Evolutionary conservation across 805 yeast genomes (phyloP).

Genomic region (Ogataea wickerhamii): DNA sequence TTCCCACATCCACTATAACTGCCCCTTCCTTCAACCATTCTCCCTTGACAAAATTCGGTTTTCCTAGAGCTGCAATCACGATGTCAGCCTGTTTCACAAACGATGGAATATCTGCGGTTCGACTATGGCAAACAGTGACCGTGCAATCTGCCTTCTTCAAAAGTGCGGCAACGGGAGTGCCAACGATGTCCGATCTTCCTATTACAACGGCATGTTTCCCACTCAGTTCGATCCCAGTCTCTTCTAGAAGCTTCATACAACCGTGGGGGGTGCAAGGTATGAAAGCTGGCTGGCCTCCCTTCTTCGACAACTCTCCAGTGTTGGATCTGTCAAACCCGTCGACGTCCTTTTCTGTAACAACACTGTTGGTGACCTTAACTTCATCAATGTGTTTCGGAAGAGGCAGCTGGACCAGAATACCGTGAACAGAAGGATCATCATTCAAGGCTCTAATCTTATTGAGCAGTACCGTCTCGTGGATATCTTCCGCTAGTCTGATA

Average conservation of each 20-base stretch:
- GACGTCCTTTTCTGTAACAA: constrained; percentile 66
- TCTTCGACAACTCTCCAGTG: constrained; percentile 73
- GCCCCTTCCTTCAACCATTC: constrained; percentile 70
- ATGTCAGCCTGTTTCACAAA: constrained; percentile 63
- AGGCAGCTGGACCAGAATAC: constrained; percentile 74
- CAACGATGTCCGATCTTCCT: constrained; percentile 85
- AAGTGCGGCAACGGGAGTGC: constrained; percentile 72
- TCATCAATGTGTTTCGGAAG: constrained; percentile 70
- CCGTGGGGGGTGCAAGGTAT: constrained; percentile 87
- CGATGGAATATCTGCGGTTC: constrained; percentile 47
- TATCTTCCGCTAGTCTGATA: constrained; percentile 53
- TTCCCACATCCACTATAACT: constrained; percentile 79
- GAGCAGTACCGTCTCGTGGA: constrained; percentile 54
- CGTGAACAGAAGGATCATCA: constrained; percentile 58
- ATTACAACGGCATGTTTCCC: constrained; percentile 80
- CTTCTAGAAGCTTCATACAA: constrained; percentile 58
- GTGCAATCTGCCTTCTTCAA: constrained; percentile 70
- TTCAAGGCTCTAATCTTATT: constrained; percentile 54
- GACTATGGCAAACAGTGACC: constrained; percentile 72
- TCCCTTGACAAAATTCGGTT: constrained; percentile 65
- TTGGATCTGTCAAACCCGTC: constrained; percentile 81
- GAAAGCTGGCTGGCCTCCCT: constrained; percentile 65
- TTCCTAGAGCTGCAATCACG: constrained; percentile 75
- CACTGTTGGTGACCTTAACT: constrained; percentile 62
- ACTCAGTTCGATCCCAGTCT: constrained; percentile 49